phyloP scores from a whole-genome alignment of 352 stramenopile genomes.

The Pythium plurisporium region DNA sequence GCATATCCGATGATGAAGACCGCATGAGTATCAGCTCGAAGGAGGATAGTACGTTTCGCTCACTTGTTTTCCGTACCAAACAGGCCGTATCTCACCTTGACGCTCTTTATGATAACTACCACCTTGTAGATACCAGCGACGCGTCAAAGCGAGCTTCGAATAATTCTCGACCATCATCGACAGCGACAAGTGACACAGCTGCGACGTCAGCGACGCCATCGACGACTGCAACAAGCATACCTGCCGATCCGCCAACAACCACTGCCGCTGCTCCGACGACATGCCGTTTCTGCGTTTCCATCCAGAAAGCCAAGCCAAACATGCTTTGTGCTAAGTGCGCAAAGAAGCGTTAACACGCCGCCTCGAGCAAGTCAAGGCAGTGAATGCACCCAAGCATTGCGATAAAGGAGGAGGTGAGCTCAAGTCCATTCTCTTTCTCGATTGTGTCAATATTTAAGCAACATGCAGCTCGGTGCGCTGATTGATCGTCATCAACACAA shows the following conservation, averaged over 20 bases:
- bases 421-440: neutral
- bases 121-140: too few species aligned
- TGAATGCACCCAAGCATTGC: too few species aligned
- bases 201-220: neutral
- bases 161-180: neutral
- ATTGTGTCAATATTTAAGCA: constrained; percentile 18
- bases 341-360: neutral
- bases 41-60: constrained; percentile 4
- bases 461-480: constrained; percentile 11
- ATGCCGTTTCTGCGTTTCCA: constrained; percentile 14
- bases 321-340: constrained; percentile 6
- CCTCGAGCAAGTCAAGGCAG: too few species aligned
- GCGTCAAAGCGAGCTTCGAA: too few species aligned
- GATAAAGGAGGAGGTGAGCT: neutral
- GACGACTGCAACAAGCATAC: neutral
- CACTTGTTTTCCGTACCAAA: too few species aligned
- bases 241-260: neutral
- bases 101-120: too few species aligned
- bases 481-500: neutral
- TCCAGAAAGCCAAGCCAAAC: neutral
- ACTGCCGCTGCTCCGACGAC: neutral
- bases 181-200: neutral
- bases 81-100: too few species aligned
- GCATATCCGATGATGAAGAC: constrained; percentile 25
- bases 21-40: constrained; percentile 27